Evolutionary conservation across 2,329 filamentous ascomycete genomes (phyloP).

Genomic region (Beauveria sp.): DNA sequence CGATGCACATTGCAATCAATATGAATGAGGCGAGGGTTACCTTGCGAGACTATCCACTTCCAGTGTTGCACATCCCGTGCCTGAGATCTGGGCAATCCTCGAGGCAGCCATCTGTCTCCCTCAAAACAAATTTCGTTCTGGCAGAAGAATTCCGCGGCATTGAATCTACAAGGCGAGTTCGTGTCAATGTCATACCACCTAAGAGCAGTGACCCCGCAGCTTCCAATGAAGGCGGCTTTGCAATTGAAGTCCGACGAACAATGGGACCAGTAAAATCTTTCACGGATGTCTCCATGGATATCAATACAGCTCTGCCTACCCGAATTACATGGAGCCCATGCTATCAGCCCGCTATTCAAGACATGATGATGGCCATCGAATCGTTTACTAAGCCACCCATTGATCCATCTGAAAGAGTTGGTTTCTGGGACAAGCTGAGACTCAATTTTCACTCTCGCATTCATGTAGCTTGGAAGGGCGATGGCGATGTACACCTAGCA

Average conservation of each 20-base stretch:
- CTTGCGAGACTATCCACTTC: slow-evolving; percentile 87
- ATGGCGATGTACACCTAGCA: slow-evolving; percentile 89
- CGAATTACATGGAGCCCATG: slow-evolving; percentile 95
- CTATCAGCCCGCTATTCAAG: slow-evolving; percentile 95
- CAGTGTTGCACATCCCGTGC: slow-evolving; percentile 80
- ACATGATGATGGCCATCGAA: slow-evolving; percentile 99
- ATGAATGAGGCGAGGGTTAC: slow-evolving; percentile 87
- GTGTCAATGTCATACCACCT: slow-evolving; percentile 77
- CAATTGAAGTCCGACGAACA: slow-evolving; percentile 80
- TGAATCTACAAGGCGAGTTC: slow-evolving; percentile 71
- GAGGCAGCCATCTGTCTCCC: slow-evolving; percentile 69
- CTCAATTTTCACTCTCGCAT: slow-evolving; percentile 90
- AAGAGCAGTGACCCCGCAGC: slow-evolving; percentile 45
- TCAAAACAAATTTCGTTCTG: slow-evolving; percentile 88
- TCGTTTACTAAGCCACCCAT: slow-evolving; percentile 94
- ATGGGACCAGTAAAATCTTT: slow-evolving; percentile 95
- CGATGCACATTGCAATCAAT: slow-evolving; percentile 80
- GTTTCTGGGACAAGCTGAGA: slow-evolving; percentile 98
- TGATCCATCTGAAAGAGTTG: slow-evolving; percentile 86
- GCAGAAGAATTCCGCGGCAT: slow-evolving; percentile 83
- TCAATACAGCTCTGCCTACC: slow-evolving; percentile 88
- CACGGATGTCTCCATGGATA: slow-evolving; percentile 83
- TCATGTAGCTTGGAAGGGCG: slow-evolving; percentile 84
- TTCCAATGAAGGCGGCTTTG: slow-evolving; percentile 58
- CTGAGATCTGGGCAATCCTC: slow-evolving; percentile 74